Evolutionary conservation across 345 rosid species (phyloP), one percentile per base, ranked within the genome.

Genomic region (Melaleuca alternifolia): DNA sequence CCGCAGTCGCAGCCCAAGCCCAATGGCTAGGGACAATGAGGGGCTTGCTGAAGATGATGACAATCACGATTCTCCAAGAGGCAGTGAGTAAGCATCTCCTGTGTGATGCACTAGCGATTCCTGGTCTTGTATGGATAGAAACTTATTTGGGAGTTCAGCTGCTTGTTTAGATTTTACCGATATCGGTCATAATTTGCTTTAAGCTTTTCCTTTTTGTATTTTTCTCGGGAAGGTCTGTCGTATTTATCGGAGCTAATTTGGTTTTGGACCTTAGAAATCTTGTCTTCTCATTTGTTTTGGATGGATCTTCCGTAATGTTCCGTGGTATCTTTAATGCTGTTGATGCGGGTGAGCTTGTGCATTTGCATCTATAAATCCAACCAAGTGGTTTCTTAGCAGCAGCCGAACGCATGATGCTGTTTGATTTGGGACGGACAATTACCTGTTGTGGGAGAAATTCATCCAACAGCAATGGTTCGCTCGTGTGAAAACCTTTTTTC

Each of bases 31-130:
- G 90, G 92, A 90, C 71, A 93, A 90, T 61, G 91, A 91, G 87
- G 89, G 92, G 86, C 93, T 91, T 4, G 86, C 83, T 50, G 93
- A 89, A 54, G 92, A 93, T 75, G 94, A 92, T 85, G 90, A 90
- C 6, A 88, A 90, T 85, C 87, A 84, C 26, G 90, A 77, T 37
- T 88, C 90, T 10, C 90, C 91, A 11, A 84, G 91, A 79, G 91
- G 91, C 20, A 88, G 91, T 77, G 91, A 87, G 87, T 93, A 90
- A 81, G 91, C 90, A 87, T 88, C n/a, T 8, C 90, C 85, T 24
- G 51, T 21, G 26, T 46, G 51, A 24, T 85, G 48, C 6, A 24
- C 59, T 51, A 23, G 37, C n/a, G 44, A 56, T 52, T 84, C 33
- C 62, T 84, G 79, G 62, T 54, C 85, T 54, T 84, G 85, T 52